These are phyloP conservation scores for Diaporthe ilicicola DNA, from an alignment of 2,329 filamentous ascomycete genomes.

Conservation along the genomic window DNA sequence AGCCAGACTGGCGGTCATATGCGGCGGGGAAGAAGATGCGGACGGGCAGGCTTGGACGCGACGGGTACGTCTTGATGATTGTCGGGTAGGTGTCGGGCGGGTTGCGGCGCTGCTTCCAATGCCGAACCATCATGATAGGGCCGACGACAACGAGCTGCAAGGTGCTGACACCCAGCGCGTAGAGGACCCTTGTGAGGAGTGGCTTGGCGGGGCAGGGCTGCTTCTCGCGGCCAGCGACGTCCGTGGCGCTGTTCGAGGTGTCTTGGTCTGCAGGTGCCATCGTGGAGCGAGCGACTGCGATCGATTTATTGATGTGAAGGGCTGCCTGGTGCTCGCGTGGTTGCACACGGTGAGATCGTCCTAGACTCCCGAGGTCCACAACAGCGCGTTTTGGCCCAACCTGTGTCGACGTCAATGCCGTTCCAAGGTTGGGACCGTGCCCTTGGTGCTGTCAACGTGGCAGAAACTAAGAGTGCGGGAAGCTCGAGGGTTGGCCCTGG, in stretches of 20 bases:
- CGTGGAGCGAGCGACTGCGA: not conserved
- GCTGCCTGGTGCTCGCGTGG: too few relatives aligned
- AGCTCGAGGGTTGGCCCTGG: not conserved
- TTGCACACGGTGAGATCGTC: too few relatives aligned
- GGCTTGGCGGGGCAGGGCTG: not conserved
- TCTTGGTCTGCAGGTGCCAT: not conserved
- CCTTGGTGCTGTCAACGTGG: not conserved
- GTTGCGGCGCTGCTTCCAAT: slow-evolving; percentile 12
- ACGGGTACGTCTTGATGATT: slow-evolving; percentile 28
- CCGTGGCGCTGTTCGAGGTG: not conserved
- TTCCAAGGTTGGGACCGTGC: too few relatives aligned
- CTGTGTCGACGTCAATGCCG: too few relatives aligned
- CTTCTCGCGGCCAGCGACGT: not conserved
- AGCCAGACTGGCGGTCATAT: slow-evolving; percentile 36
- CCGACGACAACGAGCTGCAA: slow-evolving; percentile 22
- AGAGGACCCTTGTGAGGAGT: slow-evolving; percentile 17
- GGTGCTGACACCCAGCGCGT: not conserved
- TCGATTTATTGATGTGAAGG: not conserved
- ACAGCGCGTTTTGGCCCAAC: too few relatives aligned
- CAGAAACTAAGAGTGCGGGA: not conserved
- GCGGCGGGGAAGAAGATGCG: slow-evolving; percentile 51
- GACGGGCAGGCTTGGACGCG: slow-evolving; percentile 28
- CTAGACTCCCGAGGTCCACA: too few relatives aligned
- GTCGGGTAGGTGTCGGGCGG: slow-evolving; percentile 8
- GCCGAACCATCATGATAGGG: slow-evolving; percentile 12